Percentiles rank a stretch among this genome's conserved stretches.
phyloP scores from a whole-genome alignment of 345 rosid genomes.

The Ceriops decandra region DNA sequence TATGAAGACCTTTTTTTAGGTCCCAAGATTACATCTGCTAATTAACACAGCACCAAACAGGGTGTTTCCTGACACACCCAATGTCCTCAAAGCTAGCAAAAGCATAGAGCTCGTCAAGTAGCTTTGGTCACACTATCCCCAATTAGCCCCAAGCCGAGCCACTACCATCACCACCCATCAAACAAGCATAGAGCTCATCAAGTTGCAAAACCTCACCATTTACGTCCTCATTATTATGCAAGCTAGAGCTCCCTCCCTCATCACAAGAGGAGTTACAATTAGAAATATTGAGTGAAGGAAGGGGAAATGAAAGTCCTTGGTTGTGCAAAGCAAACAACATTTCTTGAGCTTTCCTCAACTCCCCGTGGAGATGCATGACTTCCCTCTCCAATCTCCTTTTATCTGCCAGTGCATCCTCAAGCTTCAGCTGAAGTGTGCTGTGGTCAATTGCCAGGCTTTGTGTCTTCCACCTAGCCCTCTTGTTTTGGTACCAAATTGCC shows the following conservation, averaged over 20 bases:
- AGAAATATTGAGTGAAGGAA: conserved; percentile 19
- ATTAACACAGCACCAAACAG: too few relatives aligned
- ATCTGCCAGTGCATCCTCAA: conserved; percentile 51
- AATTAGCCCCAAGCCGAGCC: conserved; percentile 43
- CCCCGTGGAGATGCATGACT: conserved; percentile 57
- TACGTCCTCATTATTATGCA: conserved; percentile 17
- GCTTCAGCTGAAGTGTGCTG: conserved; percentile 47
- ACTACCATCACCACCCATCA: conserved; percentile 31
- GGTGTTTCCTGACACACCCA: too few relatives aligned
- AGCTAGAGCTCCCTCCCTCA: conserved; percentile 31
- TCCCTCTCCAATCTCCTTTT: conserved; percentile 59
- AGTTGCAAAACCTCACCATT: conserved; percentile 39
- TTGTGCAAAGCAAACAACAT: conserved; percentile 33
- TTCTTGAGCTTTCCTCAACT: conserved; percentile 50
- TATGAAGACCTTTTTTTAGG: too few relatives aligned
- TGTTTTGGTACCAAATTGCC: conserved; percentile 94
- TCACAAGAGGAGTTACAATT: conserved; percentile 34
- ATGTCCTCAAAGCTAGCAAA: too few relatives aligned
- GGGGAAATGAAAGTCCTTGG: not conserved
- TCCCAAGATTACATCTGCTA: too few relatives aligned
- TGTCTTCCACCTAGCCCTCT: conserved; percentile 85
- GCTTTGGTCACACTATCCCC: too few relatives aligned
- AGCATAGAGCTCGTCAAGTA: too few relatives aligned
- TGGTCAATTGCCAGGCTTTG: conserved; percentile 67
- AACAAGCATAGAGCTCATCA: conserved; percentile 73